Evolutionary conservation across 129 eudicot species (phyloP).

Genomic region (Lactuca sativa): DNA sequence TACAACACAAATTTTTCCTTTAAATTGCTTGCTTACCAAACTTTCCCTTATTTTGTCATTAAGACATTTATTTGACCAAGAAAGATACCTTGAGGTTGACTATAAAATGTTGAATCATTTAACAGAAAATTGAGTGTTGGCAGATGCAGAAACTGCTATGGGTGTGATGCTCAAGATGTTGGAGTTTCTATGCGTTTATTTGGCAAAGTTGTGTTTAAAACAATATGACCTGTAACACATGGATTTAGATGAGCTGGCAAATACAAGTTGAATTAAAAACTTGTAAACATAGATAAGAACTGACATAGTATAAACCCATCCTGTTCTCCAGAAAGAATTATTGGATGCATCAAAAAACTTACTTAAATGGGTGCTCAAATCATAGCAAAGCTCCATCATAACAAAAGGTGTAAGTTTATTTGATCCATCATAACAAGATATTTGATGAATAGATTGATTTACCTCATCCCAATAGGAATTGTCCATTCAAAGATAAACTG

Average conservation of each 20-base stretch:
- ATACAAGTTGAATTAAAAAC: neutral
- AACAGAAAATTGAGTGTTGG: slow-evolving; percentile 53
- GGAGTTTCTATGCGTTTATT: slow-evolving; percentile 36
- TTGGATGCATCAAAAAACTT: slow-evolving; percentile 71
- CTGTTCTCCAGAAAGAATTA: slow-evolving; percentile 82
- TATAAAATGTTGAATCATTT: slow-evolving; percentile 68
- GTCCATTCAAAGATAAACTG: slow-evolving; percentile 78
- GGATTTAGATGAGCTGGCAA: neutral
- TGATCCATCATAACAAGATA: neutral
- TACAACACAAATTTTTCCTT: too few species aligned
- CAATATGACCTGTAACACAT: slow-evolving; percentile 68
- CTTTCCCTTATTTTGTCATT: too few species aligned
- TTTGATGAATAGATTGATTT: slow-evolving; percentile 7
- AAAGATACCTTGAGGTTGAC: slow-evolving; percentile 69
- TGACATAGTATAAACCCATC: slow-evolving; percentile 88
- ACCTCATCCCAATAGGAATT: slow-evolving; percentile 86
- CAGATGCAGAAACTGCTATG: slow-evolving; percentile 68
- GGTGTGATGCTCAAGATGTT: slow-evolving; percentile 75
- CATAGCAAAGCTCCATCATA: slow-evolving; percentile 60
- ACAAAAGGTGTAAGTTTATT: neutral
- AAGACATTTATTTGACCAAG: neutral
- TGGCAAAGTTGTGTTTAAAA: slow-evolving; percentile 70
- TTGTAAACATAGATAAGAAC: slow-evolving; percentile 11
- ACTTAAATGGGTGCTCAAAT: slow-evolving; percentile 62
- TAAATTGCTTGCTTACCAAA: too few species aligned